A percentile compares a stretch with the other conserved stretches of the same genome.
These are phyloP conservation scores for Fusarium caatingaense DNA, from an alignment of 2,329 filamentous ascomycete species.

Conservation along the genomic window DNA sequence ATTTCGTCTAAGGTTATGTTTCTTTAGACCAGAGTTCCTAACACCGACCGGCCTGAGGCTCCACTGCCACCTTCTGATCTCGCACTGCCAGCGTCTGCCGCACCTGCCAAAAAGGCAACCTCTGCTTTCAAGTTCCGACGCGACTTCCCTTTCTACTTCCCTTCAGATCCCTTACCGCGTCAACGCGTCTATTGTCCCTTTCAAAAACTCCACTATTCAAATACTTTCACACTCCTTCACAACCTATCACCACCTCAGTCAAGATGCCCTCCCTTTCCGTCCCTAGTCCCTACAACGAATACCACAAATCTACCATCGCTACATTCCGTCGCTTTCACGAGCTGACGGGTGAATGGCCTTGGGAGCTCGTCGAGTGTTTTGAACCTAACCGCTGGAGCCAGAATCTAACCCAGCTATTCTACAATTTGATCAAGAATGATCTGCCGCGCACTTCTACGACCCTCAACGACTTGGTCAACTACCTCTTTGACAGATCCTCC, in stretches of 20 bases:
- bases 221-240: not conserved
- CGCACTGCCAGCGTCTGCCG: not conserved
- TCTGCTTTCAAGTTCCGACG: not conserved
- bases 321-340: not conserved
- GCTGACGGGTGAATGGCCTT: constrained; percentile 1
- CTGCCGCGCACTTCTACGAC: not conserved
- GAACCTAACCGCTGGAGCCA: not conserved
- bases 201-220: not conserved
- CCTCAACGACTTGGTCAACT: not conserved
- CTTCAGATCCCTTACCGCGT: not conserved
- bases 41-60: not conserved
- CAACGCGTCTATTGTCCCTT: not conserved
- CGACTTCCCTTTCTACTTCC: not conserved
- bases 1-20: not conserved
- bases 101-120: not conserved
- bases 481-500: not conserved
- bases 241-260: no score
- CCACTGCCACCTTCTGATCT: not conserved
- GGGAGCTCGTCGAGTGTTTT: not conserved
- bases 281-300: not conserved
- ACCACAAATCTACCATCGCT: accelerated
- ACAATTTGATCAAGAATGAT: not conserved
- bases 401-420: not conserved
- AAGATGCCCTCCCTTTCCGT: not conserved
- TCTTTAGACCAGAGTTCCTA: not conserved